A percentile compares a stretch with the other conserved stretches of the same genome.
Conservation (phyloP, 345 rosid genomes). For the Linum usitatissimum region DNA sequence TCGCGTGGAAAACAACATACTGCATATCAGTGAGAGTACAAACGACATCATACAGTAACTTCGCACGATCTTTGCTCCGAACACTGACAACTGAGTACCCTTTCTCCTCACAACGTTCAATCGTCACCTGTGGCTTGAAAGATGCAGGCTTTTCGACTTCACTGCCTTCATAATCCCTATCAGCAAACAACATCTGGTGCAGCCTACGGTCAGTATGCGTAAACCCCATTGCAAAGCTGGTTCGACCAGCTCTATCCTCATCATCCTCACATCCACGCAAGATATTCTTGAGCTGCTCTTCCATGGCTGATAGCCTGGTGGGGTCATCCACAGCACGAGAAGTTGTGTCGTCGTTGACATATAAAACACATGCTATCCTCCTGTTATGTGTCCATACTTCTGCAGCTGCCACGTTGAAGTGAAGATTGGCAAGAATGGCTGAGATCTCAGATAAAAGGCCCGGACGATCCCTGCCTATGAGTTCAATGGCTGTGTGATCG, state of each 20-base stretch:
- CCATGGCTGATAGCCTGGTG: slow-evolving; percentile 44
- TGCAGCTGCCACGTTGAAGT: slow-evolving; percentile 71
- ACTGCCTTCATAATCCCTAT: slow-evolving; percentile 70
- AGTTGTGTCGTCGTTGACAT: slow-evolving; percentile 59
- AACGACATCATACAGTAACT: slow-evolving; percentile 83
- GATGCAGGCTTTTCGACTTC: slow-evolving; percentile 31
- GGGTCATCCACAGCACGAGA: slow-evolving; percentile 51
- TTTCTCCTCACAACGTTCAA: slow-evolving; percentile 64
- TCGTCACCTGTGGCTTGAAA: slow-evolving; percentile 42
- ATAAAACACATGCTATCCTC: slow-evolving; percentile 70
- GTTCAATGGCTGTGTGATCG: slow-evolving; percentile 78
- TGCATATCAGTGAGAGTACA: slow-evolving; percentile 98
- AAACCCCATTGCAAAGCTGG: slow-evolving; percentile 76
- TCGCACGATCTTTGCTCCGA: slow-evolving; percentile 68
- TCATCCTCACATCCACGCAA: slow-evolving; percentile 58
- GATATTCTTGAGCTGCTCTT: slow-evolving; percentile 72
- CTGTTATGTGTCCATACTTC: slow-evolving; percentile 93
- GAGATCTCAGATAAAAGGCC: slow-evolving; percentile 83
- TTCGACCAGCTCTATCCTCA: slow-evolving; percentile 42
- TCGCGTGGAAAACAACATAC: slow-evolving; percentile 87
- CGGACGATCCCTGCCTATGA: slow-evolving; percentile 75
- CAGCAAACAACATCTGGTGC: slow-evolving; percentile 93
- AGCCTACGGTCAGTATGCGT: slow-evolving; percentile 79
- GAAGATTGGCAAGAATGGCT: slow-evolving; percentile 66
- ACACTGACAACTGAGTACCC: slow-evolving; percentile 78